Evolutionary conservation across 139 green algal species (phyloP), one percentile per base, ranked within the genome.

Genomic region (Chlamydomonas eustigma): DNA sequence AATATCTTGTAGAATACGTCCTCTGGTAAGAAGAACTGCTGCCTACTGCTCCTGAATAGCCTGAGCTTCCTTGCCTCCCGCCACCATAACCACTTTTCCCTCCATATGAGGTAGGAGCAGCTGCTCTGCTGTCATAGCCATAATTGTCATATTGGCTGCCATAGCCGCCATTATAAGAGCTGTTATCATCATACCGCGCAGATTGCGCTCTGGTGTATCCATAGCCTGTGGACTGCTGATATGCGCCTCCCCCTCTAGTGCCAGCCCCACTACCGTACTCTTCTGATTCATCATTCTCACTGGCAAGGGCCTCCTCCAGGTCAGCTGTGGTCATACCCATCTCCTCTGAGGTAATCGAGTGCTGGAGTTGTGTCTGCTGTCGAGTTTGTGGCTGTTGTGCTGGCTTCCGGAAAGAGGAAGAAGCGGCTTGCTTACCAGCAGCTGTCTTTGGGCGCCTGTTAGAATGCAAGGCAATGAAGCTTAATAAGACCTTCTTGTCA

Each of bases 1-100:
- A 58, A 58, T 58, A 58, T 58, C 44, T 58, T 58, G 44, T 18
- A 58, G 44, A 58, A 58, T 58, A 58, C 12, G 12, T 58, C 44
- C 44, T 58, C 12, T 12, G 18, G 12, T 28, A 28, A 28, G 44
- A 12, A 58, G 44, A 18, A 58, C 18, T 58, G 44, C 44, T 18
- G 44, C 44, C 44, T 12, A 18, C 12, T 28, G 44, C 44, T 58
- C 12, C 44, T 18, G 12, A 12, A 18, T 58, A 58, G 18, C 44
- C 44, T 12, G 12, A 58, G 18, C 44, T 58, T 18, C 18, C 12
- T 58, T 12, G 18, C 44, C 44, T 12, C 12, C 12, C 44, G 12
- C 44, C 44, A 28, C 44, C 44, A 58, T 12, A 18, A 58, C 18
- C 44, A 58, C 18, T 18, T 58, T 58, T 18, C 44, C 18, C 44